phyloP scores from a whole-genome alignment of 1,284 basidiomycete species.

The Pterula multifida region DNA sequence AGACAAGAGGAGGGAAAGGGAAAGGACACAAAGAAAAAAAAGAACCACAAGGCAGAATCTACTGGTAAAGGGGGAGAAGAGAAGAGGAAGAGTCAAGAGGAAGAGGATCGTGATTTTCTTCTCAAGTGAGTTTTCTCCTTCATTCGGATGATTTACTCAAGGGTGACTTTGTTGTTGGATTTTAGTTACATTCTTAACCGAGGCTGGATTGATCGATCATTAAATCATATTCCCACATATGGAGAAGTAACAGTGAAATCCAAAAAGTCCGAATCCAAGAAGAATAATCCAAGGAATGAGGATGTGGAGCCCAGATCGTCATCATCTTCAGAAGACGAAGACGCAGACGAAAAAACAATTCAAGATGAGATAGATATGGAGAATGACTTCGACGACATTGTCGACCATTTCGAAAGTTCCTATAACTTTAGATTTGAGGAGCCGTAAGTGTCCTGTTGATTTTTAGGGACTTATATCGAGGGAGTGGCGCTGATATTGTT shows the following conservation, averaged over 20 bases:
- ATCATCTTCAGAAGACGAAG: conserved; percentile 9
- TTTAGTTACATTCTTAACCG: conserved; percentile 86
- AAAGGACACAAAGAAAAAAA: conserved; percentile 18
- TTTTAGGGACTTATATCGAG: too few relatives aligned
- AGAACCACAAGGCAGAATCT: conserved; percentile 21
- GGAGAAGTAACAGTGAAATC: conserved; percentile 46
- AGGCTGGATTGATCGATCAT: conserved; percentile 82
- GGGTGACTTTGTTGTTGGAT: background rate
- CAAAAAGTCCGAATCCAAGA: conserved; percentile 18
- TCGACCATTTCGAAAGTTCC: conserved; percentile 44
- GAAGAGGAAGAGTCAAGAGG: conserved; percentile 33
- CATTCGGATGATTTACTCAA: too few relatives aligned
- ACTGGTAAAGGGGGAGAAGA: conserved; percentile 18
- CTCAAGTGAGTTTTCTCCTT: conserved; percentile 55
- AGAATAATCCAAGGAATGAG: conserved; percentile 26
- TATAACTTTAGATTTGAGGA: conserved; percentile 96
- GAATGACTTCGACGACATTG: conserved; percentile 24
- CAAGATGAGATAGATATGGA: conserved; percentile 17
- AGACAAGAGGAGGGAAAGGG: conserved; percentile 20
- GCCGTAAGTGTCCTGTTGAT: conserved; percentile 54
- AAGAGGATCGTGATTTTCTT: conserved; percentile 76
- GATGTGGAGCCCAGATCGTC: conserved; percentile 13
- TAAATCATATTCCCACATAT: conserved; percentile 71
- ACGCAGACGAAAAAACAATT: conserved; percentile 17
- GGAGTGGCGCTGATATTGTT: too few relatives aligned